phyloP scores from a whole-genome alignment of 2,329 filamentous ascomycete genomes.

The Setomelanomma holmii region DNA sequence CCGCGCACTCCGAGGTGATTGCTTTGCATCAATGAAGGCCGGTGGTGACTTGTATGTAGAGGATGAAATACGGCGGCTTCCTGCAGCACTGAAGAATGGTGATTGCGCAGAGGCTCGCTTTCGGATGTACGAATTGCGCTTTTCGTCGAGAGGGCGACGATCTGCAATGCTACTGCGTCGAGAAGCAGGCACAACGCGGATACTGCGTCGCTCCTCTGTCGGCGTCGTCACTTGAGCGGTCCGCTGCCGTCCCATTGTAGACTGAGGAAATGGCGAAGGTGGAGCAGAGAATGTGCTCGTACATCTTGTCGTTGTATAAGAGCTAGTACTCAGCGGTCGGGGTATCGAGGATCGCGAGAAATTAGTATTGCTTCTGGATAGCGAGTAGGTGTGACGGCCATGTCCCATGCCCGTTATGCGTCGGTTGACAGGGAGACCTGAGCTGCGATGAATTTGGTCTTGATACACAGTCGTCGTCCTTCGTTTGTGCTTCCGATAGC shows the following conservation, averaged over 20 bases:
- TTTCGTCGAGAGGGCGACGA: constrained; percentile 48
- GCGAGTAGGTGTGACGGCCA: constrained; percentile 37
- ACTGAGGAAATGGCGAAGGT: constrained; percentile 49
- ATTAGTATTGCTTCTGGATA: constrained; percentile 35
- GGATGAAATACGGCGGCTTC: constrained; percentile 40
- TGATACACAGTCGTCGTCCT: constrained; percentile 35
- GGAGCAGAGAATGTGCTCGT: constrained; percentile 51
- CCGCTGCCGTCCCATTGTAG: constrained; percentile 27
- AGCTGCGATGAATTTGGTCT: constrained; percentile 30
- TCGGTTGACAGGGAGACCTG: constrained; percentile 39
- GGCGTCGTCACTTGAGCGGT: constrained; percentile 36
- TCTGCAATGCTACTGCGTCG: constrained; percentile 46
- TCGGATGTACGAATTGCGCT: constrained; percentile 52
- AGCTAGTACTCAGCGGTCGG: constrained; percentile 45
- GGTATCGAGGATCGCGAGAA: constrained; percentile 25
- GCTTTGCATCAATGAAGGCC: constrained; percentile 14
- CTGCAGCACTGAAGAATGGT: constrained; percentile 49
- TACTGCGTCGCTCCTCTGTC: constrained; percentile 47
- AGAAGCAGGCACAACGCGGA: constrained; percentile 48
- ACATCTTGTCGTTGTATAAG: constrained; percentile 44
- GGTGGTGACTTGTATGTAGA: constrained; percentile 36
- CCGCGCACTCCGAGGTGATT: constrained; percentile 9
- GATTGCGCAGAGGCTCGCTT: constrained; percentile 49
- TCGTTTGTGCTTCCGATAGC: constrained; percentile 35
- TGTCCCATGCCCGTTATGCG: constrained; percentile 41